Percentiles rank a stretch among this genome's conserved stretches.
These are phyloP conservation scores for Akebia trifoliata DNA, from an alignment of 164 flowering plant genomes.

Conservation along the genomic window DNA sequence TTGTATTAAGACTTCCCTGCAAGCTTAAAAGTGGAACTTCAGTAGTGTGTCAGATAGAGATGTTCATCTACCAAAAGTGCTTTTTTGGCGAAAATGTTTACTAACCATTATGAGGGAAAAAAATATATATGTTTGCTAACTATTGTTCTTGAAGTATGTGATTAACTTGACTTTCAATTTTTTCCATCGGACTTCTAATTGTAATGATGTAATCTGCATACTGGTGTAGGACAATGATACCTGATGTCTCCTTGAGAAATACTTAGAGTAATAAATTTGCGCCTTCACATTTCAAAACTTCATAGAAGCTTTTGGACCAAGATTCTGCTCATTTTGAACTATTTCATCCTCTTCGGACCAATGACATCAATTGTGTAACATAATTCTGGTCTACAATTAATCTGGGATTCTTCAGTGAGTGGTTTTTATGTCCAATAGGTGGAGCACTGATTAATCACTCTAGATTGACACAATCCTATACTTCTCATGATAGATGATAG, in stretches of 20 bases:
- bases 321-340: not conserved
- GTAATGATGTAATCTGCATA: not conserved
- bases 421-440: too few relatives aligned
- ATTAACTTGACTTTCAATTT: not conserved
- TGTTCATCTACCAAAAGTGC: too few relatives aligned
- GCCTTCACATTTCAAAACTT: not conserved
- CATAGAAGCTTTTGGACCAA: not conserved
- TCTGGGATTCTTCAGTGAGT: too few relatives aligned
- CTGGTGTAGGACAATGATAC: not conserved
- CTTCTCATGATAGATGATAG: too few relatives aligned
- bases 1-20: too few relatives aligned
- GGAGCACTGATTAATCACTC: too few relatives aligned
- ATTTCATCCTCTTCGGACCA: not conserved
- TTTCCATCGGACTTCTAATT: not conserved
- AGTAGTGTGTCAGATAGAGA: too few relatives aligned
- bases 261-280: not conserved
- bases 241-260: not conserved
- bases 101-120: too few relatives aligned
- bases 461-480: too few relatives aligned
- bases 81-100: too few relatives aligned
- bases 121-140: not conserved
- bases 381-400: not conserved
- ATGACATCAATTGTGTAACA: not conserved
- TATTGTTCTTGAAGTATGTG: not conserved
- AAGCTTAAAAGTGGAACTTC: too few relatives aligned